Evolutionary conservation across 768 basidiomycete genomes (phyloP).

Genomic region (Mycena amicta): DNA sequence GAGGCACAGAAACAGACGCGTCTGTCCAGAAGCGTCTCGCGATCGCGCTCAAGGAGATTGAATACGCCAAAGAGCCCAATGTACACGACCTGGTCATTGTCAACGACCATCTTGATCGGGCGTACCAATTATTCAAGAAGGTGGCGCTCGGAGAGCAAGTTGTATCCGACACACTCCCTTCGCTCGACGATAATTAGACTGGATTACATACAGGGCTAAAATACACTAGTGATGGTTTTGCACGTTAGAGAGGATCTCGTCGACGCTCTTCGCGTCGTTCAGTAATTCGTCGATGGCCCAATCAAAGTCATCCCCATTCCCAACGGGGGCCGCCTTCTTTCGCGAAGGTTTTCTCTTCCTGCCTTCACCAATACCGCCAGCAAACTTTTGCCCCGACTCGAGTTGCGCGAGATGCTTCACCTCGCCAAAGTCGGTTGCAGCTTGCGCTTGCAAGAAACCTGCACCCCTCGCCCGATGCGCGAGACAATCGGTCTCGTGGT

Average conservation of each 20-base stretch:
- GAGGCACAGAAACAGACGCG: conserved; percentile 83
- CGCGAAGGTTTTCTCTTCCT: conserved; percentile 25
- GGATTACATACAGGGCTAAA: conserved; percentile 9
- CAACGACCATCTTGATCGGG: conserved; percentile 86
- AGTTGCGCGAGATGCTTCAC: conserved; percentile 68
- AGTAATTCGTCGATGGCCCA: conserved; percentile 44
- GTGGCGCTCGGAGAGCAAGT: conserved; percentile 63
- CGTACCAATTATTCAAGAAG: conserved; percentile 75
- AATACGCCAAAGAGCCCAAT: conserved; percentile 76
- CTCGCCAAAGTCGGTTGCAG: conserved; percentile 69
- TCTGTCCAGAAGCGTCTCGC: conserved; percentile 75
- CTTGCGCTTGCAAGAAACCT: conserved; percentile 77
- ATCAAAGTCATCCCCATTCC: conserved; percentile 45
- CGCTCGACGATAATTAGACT: conserved; percentile 15
- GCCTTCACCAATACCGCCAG: conserved; percentile 32
- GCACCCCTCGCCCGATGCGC: conserved; percentile 63
- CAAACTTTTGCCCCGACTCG: conserved; percentile 44
- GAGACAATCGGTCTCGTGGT: conserved; percentile 60
- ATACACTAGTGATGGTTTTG: conserved; percentile 15
- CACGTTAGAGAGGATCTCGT: conserved; percentile 17
- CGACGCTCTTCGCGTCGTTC: conserved; percentile 18
- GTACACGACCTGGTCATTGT: conserved; percentile 84
- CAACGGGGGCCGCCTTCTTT: conserved; percentile 36
- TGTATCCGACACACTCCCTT: conserved; percentile 11
- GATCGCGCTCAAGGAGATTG: conserved; percentile 78